Conservation (phyloP, 2,329 filamentous ascomycete species). For the Kalmusia sp. region DNA sequence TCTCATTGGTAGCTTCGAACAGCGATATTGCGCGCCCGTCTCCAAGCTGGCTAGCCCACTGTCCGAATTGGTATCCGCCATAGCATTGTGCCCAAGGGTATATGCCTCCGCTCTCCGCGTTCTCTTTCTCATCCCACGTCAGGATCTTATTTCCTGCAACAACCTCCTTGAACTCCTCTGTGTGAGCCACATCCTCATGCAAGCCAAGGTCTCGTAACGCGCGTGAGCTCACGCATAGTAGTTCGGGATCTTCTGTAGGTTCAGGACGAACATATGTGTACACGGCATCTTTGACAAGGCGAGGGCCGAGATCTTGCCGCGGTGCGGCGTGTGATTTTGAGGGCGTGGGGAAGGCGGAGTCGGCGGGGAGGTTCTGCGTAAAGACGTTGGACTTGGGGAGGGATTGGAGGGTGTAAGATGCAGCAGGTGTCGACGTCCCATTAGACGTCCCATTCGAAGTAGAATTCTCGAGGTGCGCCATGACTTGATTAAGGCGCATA, state of each 20-base stretch:
- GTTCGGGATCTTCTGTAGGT: constrained; percentile 72
- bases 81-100: constrained; percentile 99
- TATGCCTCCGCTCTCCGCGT: constrained; percentile 60
- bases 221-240: constrained; percentile 79
- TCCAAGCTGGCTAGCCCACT: constrained; percentile 94
- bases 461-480: constrained; percentile 50
- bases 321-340: constrained; percentile 81
- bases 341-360: constrained; percentile 80
- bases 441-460: constrained; percentile 19
- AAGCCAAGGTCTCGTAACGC: constrained; percentile 86
- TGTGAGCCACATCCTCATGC: constrained; percentile 69
- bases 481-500: constrained; percentile 52
- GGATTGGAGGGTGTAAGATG: constrained; percentile 52
- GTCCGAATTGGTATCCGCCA: constrained; percentile 74
- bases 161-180: constrained; percentile 76
- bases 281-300: constrained; percentile 82
- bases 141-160: constrained; percentile 84
- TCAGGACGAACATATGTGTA: constrained; percentile 93
- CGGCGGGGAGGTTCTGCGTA: constrained; percentile 73
- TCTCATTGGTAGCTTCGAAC: constrained; percentile 84
- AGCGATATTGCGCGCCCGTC: constrained; percentile 94
- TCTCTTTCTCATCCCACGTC: constrained; percentile 72
- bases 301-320: constrained; percentile 76
- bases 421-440: constrained; percentile 14
- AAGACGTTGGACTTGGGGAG: constrained; percentile 71